Conservation (phyloP, 2,329 filamentous ascomycete genomes). For the Penicillium oxalicum region DNA sequence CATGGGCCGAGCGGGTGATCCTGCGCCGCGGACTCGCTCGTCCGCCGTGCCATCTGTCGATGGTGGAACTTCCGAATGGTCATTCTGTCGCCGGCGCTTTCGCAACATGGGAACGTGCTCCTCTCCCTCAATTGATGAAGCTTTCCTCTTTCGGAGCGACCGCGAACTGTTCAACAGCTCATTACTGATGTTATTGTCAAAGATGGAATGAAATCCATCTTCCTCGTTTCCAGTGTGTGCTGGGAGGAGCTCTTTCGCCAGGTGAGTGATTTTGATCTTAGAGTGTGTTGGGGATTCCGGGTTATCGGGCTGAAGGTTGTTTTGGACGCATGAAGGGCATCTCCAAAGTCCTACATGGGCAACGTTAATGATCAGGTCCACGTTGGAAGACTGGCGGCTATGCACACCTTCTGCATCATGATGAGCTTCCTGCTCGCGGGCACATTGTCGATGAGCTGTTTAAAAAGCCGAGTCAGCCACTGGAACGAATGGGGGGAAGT, state of each 20-base stretch:
- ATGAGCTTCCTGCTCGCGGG: constrained; percentile 62
- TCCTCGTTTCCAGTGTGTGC: constrained; percentile 59
- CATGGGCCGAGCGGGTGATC: constrained; percentile 50
- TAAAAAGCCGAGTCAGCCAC: constrained; percentile 41
- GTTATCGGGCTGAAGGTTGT: constrained; percentile 32
- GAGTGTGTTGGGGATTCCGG: constrained; percentile 31
- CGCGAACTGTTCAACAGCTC: constrained; percentile 71
- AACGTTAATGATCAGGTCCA: constrained; percentile 25
- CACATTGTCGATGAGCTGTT: constrained; percentile 86
- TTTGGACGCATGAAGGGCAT: constrained; percentile 52
- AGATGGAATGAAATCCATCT: constrained; percentile 69
- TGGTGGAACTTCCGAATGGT: constrained; percentile 16
- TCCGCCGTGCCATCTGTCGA: constrained; percentile 16
- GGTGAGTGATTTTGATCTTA: constrained; percentile 57
- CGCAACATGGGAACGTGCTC: constrained; percentile 42
- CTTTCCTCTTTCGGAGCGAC: constrained; percentile 75
- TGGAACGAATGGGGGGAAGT: constrained; percentile 16
- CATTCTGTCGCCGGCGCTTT: constrained; percentile 41
- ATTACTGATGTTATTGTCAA: constrained; percentile 65
- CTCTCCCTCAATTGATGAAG: constrained; percentile 61
- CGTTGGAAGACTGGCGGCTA: not conserved
- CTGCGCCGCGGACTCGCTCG: constrained; percentile 6
- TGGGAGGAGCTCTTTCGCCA: constrained; percentile 67
- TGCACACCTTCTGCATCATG: constrained; percentile 56
- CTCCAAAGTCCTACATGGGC: constrained; percentile 55